phyloP scores from a whole-genome alignment of 768 basidiomycete species.

The Russula griseocarnosa region DNA sequence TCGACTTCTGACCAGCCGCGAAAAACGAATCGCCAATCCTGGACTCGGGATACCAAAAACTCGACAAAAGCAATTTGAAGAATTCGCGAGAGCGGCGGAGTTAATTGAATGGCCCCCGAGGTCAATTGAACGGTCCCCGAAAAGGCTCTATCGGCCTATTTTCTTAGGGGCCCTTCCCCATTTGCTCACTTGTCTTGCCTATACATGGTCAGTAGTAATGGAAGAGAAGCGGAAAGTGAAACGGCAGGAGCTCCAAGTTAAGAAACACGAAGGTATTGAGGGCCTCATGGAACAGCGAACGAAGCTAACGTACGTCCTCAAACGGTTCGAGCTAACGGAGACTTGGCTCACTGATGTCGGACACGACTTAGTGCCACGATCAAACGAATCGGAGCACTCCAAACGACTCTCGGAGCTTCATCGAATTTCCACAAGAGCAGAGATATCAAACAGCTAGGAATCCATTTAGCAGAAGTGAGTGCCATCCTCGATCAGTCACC shows the following conservation, averaged over 20 bases:
- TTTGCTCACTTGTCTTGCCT: slow-evolving; percentile 21
- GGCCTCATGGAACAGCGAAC: slow-evolving; percentile 19
- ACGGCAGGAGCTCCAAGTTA: neutral
- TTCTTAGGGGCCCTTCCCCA: slow-evolving; percentile 27
- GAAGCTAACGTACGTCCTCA: slow-evolving; percentile 4
- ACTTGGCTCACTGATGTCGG: neutral
- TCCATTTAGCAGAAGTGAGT: neutral
- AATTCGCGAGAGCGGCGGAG: slow-evolving; percentile 5
- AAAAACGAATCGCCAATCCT: slow-evolving; percentile 6
- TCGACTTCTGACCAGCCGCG: slow-evolving; percentile 8
- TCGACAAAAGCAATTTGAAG: slow-evolving; percentile 16
- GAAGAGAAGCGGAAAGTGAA: slow-evolving; percentile 22
- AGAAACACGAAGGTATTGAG: slow-evolving; percentile 23
- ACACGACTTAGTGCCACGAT: neutral
- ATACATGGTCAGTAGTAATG: neutral
- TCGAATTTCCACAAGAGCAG: slow-evolving; percentile 8
- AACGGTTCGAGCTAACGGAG: no score
- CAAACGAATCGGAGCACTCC: slow-evolving; percentile 9
- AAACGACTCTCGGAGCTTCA: neutral
- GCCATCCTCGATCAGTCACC: slow-evolving; percentile 6
- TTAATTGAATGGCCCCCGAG: slow-evolving; percentile 12
- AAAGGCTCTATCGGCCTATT: slow-evolving; percentile 22
- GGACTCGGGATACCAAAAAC: slow-evolving; percentile 17
- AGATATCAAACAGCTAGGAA: slow-evolving; percentile 8
- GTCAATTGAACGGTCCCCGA: no score